Evolutionary conservation across 208 protist genomes (phyloP), one percentile per base, ranked within the genome.

Genomic region (Trypanosoma melophagium): DNA sequence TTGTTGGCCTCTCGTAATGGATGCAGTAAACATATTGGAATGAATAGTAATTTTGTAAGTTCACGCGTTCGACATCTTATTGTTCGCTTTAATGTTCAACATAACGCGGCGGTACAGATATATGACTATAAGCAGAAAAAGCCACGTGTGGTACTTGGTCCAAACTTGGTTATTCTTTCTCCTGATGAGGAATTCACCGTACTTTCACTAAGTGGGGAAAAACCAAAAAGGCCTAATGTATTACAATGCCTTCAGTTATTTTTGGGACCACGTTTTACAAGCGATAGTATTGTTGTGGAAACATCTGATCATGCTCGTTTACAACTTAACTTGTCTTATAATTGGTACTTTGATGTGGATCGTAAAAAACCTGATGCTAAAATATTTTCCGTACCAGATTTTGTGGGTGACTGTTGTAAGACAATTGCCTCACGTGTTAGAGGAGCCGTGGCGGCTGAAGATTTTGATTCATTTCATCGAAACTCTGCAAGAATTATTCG

Each of bases 331-430:
- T 79, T 98, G 0, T 95, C 94, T 40, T 99, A 99, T 84, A 99
- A 99, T 80, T 99, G 98, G 97, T 63, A 97, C 52, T 98, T 98
- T 60, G 90, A 97, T 38, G 73, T 95, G 9, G 74, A 92, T 61
- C 66, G 61, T 41, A 63, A 57, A 44, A 77, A 80, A 28, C 70
- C 73, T 12, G 76, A 78, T 42, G 60, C 73, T 17, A 90, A 87
- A 41, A 77, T 95, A 38, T 98, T 98, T 77, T 83, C 87, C 3
- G 91, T 98, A 38, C 95, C 97, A 3, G 98, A 99, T 83, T 99
- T 99, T 76, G 90, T 99, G 61, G 97, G 98, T 25, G 96, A 99
- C 69, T 89, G 83, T 60, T 99, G 98, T 86, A 98, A 99, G 79
- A 96, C 97, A n/a, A 96, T 99, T 54, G 97, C 96, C 3, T 96